Conservation (phyloP, 2,329 filamentous ascomycete species). For the Corynespora cassiicola region DNA sequence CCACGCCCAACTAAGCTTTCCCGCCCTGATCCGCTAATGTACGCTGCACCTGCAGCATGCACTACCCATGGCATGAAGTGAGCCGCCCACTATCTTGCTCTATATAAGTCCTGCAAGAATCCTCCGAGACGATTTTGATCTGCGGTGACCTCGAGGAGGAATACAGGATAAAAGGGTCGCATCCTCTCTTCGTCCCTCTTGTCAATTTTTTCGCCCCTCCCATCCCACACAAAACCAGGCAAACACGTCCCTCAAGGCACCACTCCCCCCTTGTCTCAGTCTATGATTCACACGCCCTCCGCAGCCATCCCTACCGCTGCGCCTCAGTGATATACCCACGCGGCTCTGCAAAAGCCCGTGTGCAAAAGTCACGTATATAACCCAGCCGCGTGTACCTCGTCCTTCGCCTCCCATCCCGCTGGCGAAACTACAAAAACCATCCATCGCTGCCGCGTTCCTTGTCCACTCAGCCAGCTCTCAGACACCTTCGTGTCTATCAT, state of each 20-base stretch:
- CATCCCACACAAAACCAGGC: slow-evolving; percentile 25
- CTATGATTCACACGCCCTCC: slow-evolving; percentile 28
- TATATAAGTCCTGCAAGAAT: slow-evolving; percentile 39
- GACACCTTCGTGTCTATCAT: slow-evolving; percentile 28
- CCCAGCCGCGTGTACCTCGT: slow-evolving; percentile 13
- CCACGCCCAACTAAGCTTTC: slow-evolving; percentile 44
- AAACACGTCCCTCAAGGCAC: slow-evolving; percentile 35
- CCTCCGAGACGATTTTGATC: slow-evolving; percentile 23
- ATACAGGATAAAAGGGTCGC: slow-evolving; percentile 14
- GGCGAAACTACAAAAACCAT: slow-evolving; percentile 23
- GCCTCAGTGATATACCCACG: slow-evolving; percentile 37
- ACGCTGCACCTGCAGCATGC: slow-evolving; percentile 31
- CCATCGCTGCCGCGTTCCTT: slow-evolving; percentile 22
- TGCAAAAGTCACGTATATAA: slow-evolving; percentile 41
- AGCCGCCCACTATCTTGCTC: slow-evolving; percentile 22
- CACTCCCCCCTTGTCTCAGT: slow-evolving; percentile 35
- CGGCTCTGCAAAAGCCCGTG: slow-evolving; percentile 32
- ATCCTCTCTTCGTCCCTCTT: slow-evolving; percentile 12
- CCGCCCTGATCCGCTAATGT: slow-evolving; percentile 42
- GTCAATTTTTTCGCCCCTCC: slow-evolving; percentile 26
- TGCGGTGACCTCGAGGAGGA: slow-evolving; percentile 31
- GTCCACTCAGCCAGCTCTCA: slow-evolving; percentile 18
- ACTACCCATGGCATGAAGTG: slow-evolving; percentile 24
- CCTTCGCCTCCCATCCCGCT: slow-evolving; percentile 17
- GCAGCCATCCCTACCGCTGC: slow-evolving; percentile 25